phyloP scores from a whole-genome alignment of 2,329 filamentous ascomycete genomes.

The Alternaria ventricosa region DNA sequence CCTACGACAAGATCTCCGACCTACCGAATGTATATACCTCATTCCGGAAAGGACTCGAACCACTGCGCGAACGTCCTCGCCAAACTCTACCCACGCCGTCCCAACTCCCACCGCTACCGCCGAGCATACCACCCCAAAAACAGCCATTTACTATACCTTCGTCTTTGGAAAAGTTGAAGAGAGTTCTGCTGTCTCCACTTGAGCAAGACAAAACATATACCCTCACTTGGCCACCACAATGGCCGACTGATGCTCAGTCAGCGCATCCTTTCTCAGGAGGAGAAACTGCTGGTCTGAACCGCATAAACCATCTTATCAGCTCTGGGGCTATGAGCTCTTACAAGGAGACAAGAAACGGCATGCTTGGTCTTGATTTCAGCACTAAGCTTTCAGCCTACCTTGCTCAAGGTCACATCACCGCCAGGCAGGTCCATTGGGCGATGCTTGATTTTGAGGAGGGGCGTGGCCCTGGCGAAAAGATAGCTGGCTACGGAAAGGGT shows the following conservation, averaged over 20 bases:
- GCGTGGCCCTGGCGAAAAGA: slow-evolving; percentile 32
- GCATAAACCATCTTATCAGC: slow-evolving; percentile 66
- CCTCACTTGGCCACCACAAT: slow-evolving; percentile 59
- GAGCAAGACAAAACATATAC: slow-evolving; percentile 51
- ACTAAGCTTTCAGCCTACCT: slow-evolving; percentile 79
- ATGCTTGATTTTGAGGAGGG: slow-evolving; percentile 75
- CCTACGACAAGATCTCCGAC: slow-evolving; percentile 62
- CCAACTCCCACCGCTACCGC: slow-evolving; percentile 65
- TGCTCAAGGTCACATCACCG: slow-evolving; percentile 73
- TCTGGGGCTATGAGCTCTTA: slow-evolving; percentile 69
- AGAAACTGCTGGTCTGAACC: slow-evolving; percentile 64
- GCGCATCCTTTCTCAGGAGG: slow-evolving; percentile 74
- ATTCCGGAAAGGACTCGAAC: slow-evolving; percentile 76
- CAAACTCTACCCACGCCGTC: slow-evolving; percentile 61
- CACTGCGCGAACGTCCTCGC: slow-evolving; percentile 70
- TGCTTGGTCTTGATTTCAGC: slow-evolving; percentile 73
- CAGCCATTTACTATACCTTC: slow-evolving; percentile 69
- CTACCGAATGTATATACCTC: slow-evolving; percentile 78
- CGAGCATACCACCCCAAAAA: slow-evolving; percentile 64
- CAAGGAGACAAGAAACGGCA: slow-evolving; percentile 73
- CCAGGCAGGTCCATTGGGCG: slow-evolving; percentile 74
- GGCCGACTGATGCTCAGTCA: slow-evolving; percentile 61
- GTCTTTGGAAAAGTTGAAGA: slow-evolving; percentile 60
- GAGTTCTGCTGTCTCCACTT: slow-evolving; percentile 65
- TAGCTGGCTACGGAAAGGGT: slow-evolving; percentile 68